A percentile compares a stretch with the other conserved stretches of the same genome.
These are phyloP conservation scores for Talaromyces sp. DNA, from an alignment of 2,329 filamentous ascomycete species.

Conservation along the genomic window DNA sequence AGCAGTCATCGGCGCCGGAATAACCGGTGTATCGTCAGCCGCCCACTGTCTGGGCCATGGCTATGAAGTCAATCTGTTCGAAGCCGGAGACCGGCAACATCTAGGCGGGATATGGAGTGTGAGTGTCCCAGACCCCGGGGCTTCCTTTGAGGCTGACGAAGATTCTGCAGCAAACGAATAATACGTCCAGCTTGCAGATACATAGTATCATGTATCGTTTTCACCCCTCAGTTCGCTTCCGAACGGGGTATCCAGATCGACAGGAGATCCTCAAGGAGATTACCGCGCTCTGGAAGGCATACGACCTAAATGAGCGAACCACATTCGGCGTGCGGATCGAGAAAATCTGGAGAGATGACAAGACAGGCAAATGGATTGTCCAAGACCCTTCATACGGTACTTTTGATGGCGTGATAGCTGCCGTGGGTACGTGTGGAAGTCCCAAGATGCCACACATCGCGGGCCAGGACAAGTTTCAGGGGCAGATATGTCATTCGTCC, in stretches of 20 bases:
- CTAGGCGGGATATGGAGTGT: background rate
- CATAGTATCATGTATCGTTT: background rate
- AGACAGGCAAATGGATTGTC: too few relatives aligned
- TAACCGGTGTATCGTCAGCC: background rate
- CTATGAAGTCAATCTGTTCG: background rate
- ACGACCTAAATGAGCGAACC: too few relatives aligned
- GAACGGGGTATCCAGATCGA: background rate
- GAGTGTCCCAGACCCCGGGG: background rate
- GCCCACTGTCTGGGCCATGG: background rate
- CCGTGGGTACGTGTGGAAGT: too few relatives aligned
- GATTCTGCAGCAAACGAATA: background rate
- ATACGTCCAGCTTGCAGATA: background rate
- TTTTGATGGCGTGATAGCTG: too few relatives aligned
- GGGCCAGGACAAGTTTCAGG: too few relatives aligned
- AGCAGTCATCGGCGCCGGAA: background rate
- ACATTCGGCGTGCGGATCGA: too few relatives aligned
- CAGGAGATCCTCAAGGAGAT: background rate
- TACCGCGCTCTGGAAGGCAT: too few relatives aligned
- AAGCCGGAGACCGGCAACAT: background rate
- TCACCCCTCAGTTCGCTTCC: background rate
- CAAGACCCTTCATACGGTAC: too few relatives aligned
- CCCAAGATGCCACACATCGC: too few relatives aligned
- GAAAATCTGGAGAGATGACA: too few relatives aligned
- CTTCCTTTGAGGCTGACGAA: background rate
- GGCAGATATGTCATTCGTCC: too few relatives aligned